Evolutionary conservation across 2,329 filamentous ascomycete genomes (phyloP).

Genomic region (Aurifilum marmelostoma): DNA sequence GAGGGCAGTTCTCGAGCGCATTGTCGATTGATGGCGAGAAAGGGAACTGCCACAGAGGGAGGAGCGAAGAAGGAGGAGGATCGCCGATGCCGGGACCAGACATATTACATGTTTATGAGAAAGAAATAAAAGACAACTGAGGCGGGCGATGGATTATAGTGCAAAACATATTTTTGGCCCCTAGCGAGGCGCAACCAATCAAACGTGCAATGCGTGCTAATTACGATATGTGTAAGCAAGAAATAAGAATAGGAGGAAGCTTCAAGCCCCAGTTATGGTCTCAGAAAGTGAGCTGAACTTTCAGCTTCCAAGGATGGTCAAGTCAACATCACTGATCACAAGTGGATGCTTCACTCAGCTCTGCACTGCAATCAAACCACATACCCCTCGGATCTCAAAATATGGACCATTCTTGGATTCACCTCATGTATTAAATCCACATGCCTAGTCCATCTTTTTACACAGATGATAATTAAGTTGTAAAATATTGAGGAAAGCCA

Average conservation of each 20-base stretch:
- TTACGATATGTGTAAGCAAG: neutral
- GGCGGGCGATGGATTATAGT: neutral
- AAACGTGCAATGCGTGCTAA: neutral
- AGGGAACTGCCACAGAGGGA: neutral
- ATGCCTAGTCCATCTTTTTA: too few relatives aligned
- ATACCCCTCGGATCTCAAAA: too few relatives aligned
- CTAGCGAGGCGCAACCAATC: neutral
- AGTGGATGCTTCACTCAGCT: too few relatives aligned
- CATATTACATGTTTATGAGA: too few relatives aligned
- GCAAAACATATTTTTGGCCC: neutral
- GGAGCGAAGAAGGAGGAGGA: too few relatives aligned
- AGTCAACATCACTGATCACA: neutral
- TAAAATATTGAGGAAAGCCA: too few relatives aligned
- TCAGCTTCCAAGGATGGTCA: neutral
- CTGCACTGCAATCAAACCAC: too few relatives aligned
- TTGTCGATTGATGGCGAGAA: neutral
- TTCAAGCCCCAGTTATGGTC: neutral
- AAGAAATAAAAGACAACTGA: neutral
- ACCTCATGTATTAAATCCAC: too few relatives aligned
- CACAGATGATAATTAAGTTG: too few relatives aligned
- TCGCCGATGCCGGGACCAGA: too few relatives aligned
- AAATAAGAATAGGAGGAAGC: neutral
- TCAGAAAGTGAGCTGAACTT: neutral
- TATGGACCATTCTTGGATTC: too few relatives aligned
- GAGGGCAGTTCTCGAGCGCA: neutral